Percentiles rank a stretch among this genome's conserved stretches.
Evolutionary conservation across 805 yeast genomes (phyloP).

Genomic region (Ogataea pini): DNA sequence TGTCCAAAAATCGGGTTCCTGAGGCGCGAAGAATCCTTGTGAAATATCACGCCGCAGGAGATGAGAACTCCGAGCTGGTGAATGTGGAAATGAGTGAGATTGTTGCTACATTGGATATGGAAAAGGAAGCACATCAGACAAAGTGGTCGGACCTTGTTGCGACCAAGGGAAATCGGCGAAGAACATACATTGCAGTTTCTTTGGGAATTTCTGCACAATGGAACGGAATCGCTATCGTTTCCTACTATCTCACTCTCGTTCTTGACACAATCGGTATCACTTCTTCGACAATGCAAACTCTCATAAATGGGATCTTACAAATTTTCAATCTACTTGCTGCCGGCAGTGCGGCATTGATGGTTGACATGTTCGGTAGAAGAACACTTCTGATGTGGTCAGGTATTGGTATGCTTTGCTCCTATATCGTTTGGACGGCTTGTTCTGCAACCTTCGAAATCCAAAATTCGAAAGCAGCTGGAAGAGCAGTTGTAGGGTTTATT

Average conservation of each 20-base stretch:
- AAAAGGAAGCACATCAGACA: conserved; percentile 32
- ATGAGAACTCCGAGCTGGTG: conserved; percentile 33
- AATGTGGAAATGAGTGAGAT: conserved; percentile 41
- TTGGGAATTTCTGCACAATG: conserved; percentile 40
- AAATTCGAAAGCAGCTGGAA: conserved; percentile 24
- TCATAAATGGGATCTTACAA: conserved; percentile 53
- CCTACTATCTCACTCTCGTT: conserved; percentile 48
- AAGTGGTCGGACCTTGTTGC: conserved; percentile 40
- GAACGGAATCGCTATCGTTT: conserved; percentile 49
- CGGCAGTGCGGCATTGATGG: conserved; percentile 32
- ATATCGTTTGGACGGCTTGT: conserved; percentile 45
- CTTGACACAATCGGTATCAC: conserved; percentile 56
- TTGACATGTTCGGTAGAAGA: conserved; percentile 40
- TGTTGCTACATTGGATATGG: conserved; percentile 39
- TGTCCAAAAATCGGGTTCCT: conserved; percentile 37
- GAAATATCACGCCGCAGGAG: conserved; percentile 41
- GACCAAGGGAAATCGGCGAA: conserved; percentile 39
- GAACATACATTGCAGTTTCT: conserved; percentile 36
- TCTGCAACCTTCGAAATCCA: conserved; percentile 40
- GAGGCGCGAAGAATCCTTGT: conserved; percentile 39
- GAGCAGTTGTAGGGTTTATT: conserved; percentile 25
- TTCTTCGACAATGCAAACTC: conserved; percentile 44
- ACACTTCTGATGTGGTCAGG: conserved; percentile 37
- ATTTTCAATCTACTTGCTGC: conserved; percentile 45
- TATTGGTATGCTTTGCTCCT: conserved; percentile 41